Conservation (phyloP, 2,329 filamentous ascomycete species). For the Pestalotiopsis sp. region DNA sequence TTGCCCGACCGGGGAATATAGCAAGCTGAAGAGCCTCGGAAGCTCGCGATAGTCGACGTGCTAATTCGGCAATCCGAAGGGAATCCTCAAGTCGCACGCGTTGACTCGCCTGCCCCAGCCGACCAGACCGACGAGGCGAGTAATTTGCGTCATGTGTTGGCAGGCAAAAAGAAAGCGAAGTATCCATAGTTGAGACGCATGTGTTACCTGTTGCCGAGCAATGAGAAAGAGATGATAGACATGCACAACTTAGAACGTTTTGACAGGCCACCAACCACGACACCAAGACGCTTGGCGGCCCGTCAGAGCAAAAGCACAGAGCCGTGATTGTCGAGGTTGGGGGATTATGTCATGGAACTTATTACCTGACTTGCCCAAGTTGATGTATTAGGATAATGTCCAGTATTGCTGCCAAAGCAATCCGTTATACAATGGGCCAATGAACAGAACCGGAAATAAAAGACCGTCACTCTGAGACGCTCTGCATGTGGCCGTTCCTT, state of each 20-base stretch:
- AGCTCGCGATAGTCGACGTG: constrained; percentile 5
- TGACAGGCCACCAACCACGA: background rate
- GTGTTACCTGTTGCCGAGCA: background rate
- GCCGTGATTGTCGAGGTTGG: background rate
- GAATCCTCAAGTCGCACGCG: background rate
- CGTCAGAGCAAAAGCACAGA: background rate
- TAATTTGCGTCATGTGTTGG: background rate
- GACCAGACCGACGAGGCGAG: background rate
- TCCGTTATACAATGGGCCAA: background rate
- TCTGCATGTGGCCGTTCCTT: background rate
- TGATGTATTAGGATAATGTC: background rate
- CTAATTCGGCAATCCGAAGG: background rate
- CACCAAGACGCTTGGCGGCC: background rate
- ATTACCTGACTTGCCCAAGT: background rate
- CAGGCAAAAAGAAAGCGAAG: background rate
- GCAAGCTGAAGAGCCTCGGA: constrained; percentile 4
- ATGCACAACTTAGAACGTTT: constrained; percentile 5
- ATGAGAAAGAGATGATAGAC: background rate
- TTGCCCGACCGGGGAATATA: constrained; percentile 7
- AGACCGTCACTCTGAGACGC: background rate
- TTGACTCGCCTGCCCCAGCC: background rate
- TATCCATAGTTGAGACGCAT: background rate
- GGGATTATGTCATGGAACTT: background rate
- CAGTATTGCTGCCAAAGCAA: background rate
- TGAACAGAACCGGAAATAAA: background rate